Conservation (phyloP, 345 rosid genomes). For the Stellera chamaejasme region DNA sequence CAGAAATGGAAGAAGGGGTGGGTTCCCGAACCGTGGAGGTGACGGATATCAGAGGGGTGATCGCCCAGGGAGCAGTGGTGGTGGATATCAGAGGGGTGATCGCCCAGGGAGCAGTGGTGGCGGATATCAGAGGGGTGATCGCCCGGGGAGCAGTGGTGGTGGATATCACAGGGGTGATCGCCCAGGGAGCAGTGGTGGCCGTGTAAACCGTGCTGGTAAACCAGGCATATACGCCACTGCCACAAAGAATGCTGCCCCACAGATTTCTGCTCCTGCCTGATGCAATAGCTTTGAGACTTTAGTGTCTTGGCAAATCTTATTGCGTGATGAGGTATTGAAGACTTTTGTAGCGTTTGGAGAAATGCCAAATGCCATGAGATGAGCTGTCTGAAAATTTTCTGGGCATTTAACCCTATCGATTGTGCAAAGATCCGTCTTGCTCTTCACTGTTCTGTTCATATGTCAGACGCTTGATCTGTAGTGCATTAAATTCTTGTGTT, state of each 20-base stretch:
- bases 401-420: no score
- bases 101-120: conserved; percentile 36
- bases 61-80: conserved; percentile 32
- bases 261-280: conserved; percentile 47
- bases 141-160: conserved; percentile 39
- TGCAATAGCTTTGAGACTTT: neutral
- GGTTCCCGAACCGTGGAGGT: conserved; percentile 53
- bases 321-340: no score
- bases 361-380: no score
- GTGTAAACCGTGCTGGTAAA: conserved; percentile 31
- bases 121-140: conserved; percentile 52
- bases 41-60: conserved; percentile 46
- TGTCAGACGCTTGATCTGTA: no score
- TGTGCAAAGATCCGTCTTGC: no score
- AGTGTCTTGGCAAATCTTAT: no score
- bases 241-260: conserved; percentile 22
- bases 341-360: no score
- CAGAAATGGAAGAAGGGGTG: conserved; percentile 47
- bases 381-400: no score
- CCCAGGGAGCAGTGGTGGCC: conserved; percentile 40
- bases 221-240: conserved; percentile 21
- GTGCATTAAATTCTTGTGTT: no score
- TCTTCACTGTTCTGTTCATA: no score
- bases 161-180: conserved; percentile 54
- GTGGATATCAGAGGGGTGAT: conserved; percentile 44